Percentiles rank a stretch among this genome's conserved stretches.
Conservation (phyloP, 1,139 yeast genomes). For the Blastobotrys illinoisensis region DNA sequence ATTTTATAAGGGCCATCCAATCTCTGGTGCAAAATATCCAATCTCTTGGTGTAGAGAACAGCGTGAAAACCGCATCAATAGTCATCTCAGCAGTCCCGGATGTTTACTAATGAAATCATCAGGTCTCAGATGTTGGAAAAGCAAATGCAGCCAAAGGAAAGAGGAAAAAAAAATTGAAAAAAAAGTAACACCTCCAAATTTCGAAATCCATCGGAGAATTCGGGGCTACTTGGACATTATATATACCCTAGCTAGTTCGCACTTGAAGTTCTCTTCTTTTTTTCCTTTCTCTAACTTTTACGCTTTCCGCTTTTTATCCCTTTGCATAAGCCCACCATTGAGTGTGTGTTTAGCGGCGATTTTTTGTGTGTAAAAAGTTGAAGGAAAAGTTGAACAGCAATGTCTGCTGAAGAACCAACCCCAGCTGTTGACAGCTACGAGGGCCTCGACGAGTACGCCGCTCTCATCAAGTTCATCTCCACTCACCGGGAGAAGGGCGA, state of each 20-base stretch:
- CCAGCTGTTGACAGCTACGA: conserved; percentile 16
- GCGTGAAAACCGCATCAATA: neutral
- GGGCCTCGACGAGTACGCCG: conserved; percentile 34
- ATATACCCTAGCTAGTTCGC: conserved; percentile 5
- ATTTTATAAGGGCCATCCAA: neutral
- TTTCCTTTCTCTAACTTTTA: neutral
- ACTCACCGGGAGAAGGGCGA: conserved; percentile 31
- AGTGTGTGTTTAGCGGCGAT: neutral
- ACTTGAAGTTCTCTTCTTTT: neutral
- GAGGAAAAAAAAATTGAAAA: neutral
- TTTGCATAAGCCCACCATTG: neutral
- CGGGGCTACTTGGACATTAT: conserved; percentile 1
- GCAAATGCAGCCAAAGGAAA: neutral
- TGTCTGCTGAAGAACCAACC: conserved; percentile 12
- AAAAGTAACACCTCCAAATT: neutral
- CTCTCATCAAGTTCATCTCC: conserved; percentile 33
- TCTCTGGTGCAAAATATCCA: neutral
- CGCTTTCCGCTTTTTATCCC: conserved; percentile 2
- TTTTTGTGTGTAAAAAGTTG: neutral
- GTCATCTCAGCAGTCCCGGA: neutral
- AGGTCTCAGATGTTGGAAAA: neutral
- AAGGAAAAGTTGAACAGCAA: conserved; percentile 1
- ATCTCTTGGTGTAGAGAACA: neutral
- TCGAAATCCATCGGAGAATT: neutral
- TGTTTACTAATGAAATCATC: neutral